Percentiles rank a stretch among this genome's conserved stretches.
Conservation (phyloP, 1,284 basidiomycete species). For the Ganoderma meredithae region DNA sequence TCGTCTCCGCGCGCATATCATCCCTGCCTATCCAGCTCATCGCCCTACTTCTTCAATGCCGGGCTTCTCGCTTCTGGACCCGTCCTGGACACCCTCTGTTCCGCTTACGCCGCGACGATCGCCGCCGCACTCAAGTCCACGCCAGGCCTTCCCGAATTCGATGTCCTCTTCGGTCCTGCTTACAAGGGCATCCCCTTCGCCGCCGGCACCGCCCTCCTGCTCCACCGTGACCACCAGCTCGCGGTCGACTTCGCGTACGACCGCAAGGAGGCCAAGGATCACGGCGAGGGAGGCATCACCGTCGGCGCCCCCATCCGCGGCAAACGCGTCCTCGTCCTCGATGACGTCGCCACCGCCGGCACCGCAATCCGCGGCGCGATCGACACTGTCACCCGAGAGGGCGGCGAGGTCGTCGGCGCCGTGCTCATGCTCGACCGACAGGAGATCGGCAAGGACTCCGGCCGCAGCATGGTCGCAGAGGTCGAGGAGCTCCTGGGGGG, state of each 20-base stretch:
- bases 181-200: slow-evolving; percentile 99
- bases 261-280: slow-evolving; percentile 95
- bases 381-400: slow-evolving; percentile 69
- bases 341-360: slow-evolving; percentile 97
- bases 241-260: slow-evolving; percentile 91
- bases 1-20: not conserved
- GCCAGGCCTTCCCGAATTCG: slow-evolving; percentile 70
- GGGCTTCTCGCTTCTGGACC: slow-evolving; percentile 88
- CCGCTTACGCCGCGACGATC: slow-evolving; percentile 91
- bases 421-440: slow-evolving; percentile 91
- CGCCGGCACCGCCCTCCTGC: slow-evolving; percentile 83
- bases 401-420: slow-evolving; percentile 89
- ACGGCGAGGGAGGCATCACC: slow-evolving; percentile 95
- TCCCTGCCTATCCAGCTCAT: slow-evolving; percentile 58
- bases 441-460: slow-evolving; percentile 77
- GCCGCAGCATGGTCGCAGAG: slow-evolving; percentile 81
- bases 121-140: slow-evolving; percentile 48
- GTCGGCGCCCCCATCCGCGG: slow-evolving; percentile 88
- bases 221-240: slow-evolving; percentile 72
- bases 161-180: slow-evolving; percentile 95
- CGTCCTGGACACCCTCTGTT: slow-evolving; percentile 81
- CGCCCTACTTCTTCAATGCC: slow-evolving; percentile 98
- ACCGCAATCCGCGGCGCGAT: slow-evolving; percentile 90
- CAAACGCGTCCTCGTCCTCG: slow-evolving; percentile 86
- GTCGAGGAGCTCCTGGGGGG: slow-evolving; percentile 81